phyloP scores from a whole-genome alignment of 805 yeast species.

The Candida golubevii region DNA sequence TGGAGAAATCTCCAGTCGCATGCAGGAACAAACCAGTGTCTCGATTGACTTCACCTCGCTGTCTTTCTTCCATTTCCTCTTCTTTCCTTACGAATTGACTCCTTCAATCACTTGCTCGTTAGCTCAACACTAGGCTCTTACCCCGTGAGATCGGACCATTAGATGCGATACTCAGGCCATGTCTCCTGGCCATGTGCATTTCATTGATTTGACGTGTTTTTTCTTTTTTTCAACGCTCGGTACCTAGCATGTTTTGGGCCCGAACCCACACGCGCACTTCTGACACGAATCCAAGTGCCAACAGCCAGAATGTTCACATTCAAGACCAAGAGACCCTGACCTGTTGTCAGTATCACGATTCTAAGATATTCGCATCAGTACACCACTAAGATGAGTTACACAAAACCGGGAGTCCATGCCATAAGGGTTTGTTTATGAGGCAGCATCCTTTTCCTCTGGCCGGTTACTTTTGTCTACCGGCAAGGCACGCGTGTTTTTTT shows the following conservation, averaged over 20 bases:
- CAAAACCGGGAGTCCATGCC: too few species aligned
- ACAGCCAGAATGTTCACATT: constrained; percentile 1
- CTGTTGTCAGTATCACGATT: constrained; percentile 1
- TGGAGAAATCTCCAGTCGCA: too few species aligned
- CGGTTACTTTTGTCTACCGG: too few species aligned
- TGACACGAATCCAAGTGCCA: constrained; percentile 4
- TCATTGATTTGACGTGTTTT: too few species aligned
- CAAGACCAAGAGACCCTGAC: constrained; percentile 3
- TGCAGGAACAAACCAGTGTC: too few species aligned
- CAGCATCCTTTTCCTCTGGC: too few species aligned
- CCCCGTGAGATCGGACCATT: not conserved
- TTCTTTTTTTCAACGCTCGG: not conserved
- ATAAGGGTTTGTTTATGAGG: too few species aligned
- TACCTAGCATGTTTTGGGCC: not conserved
- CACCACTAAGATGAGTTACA: constrained; percentile 12
- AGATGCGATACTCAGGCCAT: too few species aligned
- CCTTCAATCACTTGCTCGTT: constrained; percentile 15
- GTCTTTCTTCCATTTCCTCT: not conserved
- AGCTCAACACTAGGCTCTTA: constrained; percentile 3
- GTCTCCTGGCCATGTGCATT: too few species aligned
- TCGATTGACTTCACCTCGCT: too few species aligned
- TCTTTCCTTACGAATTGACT: constrained; percentile 5
- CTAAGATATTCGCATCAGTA: constrained; percentile 7
- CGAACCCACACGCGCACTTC: not conserved
- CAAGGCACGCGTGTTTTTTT: too few species aligned